A percentile compares a stretch with the other conserved stretches of the same genome.
Conservation (phyloP, 768 basidiomycete genomes). For the Phanerodontia chrysosporium region DNA sequence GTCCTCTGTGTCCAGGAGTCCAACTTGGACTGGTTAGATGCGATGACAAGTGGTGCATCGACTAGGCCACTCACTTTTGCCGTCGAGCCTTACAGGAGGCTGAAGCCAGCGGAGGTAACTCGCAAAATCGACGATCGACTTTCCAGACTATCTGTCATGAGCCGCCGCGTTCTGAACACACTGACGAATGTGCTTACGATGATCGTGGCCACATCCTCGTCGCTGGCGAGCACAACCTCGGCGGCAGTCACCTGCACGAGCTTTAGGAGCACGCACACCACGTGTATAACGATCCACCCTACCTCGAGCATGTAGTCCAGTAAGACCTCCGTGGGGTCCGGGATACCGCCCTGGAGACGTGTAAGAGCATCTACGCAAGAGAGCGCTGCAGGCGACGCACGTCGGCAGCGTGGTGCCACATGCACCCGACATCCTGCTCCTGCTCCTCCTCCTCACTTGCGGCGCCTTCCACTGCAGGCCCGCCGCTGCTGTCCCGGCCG, state of each 20-base stretch:
- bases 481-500: background rate
- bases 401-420: background rate
- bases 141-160: too few species aligned
- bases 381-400: background rate
- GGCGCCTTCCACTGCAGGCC: background rate
- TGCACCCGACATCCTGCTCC: background rate
- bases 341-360: background rate
- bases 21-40: too few species aligned
- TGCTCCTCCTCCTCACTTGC: background rate
- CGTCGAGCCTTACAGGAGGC: too few species aligned
- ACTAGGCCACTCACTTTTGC: background rate
- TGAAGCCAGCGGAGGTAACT: too few species aligned
- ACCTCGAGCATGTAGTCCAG: conserved; percentile 23
- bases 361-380: background rate
- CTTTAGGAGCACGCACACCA: too few species aligned
- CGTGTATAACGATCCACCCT: background rate
- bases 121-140: too few species aligned
- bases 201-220: too few species aligned
- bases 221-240: too few species aligned
- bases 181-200: too few species aligned
- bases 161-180: too few species aligned
- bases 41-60: too few species aligned
- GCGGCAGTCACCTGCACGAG: background rate
- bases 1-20: background rate
- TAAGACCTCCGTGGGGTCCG: conserved; percentile 11